These are phyloP conservation scores for Aureobasidium mangrovei DNA, from an alignment of 2,329 filamentous ascomycete species.

Conservation along the genomic window DNA sequence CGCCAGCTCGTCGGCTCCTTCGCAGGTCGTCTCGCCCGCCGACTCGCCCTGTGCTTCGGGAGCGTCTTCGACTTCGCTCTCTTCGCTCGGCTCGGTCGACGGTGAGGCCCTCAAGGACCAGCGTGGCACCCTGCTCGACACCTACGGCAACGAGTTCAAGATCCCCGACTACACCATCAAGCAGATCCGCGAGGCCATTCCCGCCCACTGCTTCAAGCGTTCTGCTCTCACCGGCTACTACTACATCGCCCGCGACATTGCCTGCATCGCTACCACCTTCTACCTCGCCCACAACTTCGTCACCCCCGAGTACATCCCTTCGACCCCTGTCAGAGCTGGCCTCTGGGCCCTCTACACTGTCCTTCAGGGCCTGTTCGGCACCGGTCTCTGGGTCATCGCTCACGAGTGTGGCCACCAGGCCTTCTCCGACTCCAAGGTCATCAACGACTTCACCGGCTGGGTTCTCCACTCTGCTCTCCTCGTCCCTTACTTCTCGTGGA, in stretches of 20 bases:
- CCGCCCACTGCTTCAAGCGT: constrained; percentile 92
- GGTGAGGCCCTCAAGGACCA: constrained; percentile 42
- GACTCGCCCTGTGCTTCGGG: constrained; percentile 53
- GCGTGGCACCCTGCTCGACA: constrained; percentile 70
- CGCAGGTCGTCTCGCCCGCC: constrained; percentile 45
- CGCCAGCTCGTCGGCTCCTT: constrained; percentile 45
- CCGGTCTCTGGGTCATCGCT: constrained; percentile 90
- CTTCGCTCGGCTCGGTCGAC: constrained; percentile 68
- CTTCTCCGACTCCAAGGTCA: constrained; percentile 81
- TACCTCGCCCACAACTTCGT: constrained; percentile 82
- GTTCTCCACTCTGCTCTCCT: constrained; percentile 78
- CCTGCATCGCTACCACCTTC: constrained; percentile 66
- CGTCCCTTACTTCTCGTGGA: constrained; percentile 98
- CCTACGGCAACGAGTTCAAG: constrained; percentile 89
- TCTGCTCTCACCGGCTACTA: constrained; percentile 64
- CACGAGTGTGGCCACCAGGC: constrained; percentile 97
- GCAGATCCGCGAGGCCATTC: constrained; percentile 92
- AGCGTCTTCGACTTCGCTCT: constrained; percentile 80
- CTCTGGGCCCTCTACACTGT: constrained; percentile 65
- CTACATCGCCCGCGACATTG: constrained; percentile 79
- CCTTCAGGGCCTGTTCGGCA: constrained; percentile 85
- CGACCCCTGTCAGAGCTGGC: constrained; percentile 53
- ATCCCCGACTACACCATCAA: constrained; percentile 96
- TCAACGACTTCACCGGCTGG: constrained; percentile 93
- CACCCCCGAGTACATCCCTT: constrained; percentile 75